Conservation (phyloP, 345 rosid genomes). For the Balakata baccata region DNA sequence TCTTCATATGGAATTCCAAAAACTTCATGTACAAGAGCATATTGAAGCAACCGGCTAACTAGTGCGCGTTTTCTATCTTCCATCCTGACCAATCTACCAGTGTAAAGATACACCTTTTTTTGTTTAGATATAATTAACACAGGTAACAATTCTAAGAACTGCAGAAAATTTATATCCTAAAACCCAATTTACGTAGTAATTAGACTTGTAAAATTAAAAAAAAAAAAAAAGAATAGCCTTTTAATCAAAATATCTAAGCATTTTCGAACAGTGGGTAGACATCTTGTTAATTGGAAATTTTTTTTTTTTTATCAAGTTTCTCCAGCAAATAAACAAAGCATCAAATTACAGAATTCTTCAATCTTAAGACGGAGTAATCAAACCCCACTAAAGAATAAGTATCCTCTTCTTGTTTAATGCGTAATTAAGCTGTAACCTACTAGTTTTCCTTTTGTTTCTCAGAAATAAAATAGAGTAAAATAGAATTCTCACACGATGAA, state of each 20-base stretch:
- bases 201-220: not conserved
- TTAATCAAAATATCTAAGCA: not conserved
- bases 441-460: not conserved
- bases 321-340: not conserved
- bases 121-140: not conserved
- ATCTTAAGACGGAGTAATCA: no score
- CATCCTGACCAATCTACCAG: conserved; percentile 42
- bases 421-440: not conserved
- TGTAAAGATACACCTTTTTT: not conserved
- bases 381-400: not conserved
- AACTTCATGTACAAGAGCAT: conserved; percentile 44
- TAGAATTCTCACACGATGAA: not conserved
- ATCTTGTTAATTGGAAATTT: not conserved
- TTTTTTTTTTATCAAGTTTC: not conserved
- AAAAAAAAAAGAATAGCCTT: not conserved
- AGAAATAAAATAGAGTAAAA: not conserved
- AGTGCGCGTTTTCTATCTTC: conserved; percentile 64
- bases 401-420: not conserved
- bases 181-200: not conserved
- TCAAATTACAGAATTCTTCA: not conserved
- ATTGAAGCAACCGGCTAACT: conserved; percentile 61
- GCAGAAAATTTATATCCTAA: not conserved
- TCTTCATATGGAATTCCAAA: conserved; percentile 39
- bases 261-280: not conserved
- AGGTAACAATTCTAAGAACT: not conserved